Base-by-base conservation (phyloP, 306 rosid genomes). In the Mucuna pruriens region DNA sequence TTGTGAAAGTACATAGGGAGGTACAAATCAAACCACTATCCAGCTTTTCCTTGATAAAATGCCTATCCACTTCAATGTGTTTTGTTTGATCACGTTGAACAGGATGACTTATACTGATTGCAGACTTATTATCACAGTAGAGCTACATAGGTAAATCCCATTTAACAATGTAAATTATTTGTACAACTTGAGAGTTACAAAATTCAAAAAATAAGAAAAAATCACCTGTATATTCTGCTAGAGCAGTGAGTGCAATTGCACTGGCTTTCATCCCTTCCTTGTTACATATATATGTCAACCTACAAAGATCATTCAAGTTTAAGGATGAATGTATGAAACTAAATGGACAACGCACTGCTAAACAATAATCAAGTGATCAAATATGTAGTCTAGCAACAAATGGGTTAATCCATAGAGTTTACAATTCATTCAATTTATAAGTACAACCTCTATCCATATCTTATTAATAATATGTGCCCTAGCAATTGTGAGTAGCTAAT, bases 281-380 rank as follows among this genome's bases (percentile, higher is more conserved):
- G 89, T 87, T 91, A 78, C 99, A 95, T 83, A 95, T 91, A 87
- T 93, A 89, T 80, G 89, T 95, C 49, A 95, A 87, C 92, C 99
- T 95, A 77, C 60, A 82, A 77, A 46, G 38, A 70, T 25, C 62
- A 70, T 74, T 55, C 60, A 44, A 7, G 45, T 48, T 62, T 44
- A 36, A 66, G 51, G 45, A 55, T 69, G 62, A 55, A 57, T 22
- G 22, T 7, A 42, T 15, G 19, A 71, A 86, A 82, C 80, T 74
- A 23, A 26, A 71, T 58, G 33, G 49, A 62, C 52, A 62, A 54
- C 46, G 13, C 39, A 61, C 44, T 25, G n/a, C 71, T 40, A 52
- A 64, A 71, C 8, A 57, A 71, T 40, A 71, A 40, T 20, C 33
- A 33, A 34, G 42, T 23, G 34, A 11, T 13, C 17, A 61, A 52